phyloP scores from a whole-genome alignment of 148 eudicot species.

The Spergularia bocconei region DNA sequence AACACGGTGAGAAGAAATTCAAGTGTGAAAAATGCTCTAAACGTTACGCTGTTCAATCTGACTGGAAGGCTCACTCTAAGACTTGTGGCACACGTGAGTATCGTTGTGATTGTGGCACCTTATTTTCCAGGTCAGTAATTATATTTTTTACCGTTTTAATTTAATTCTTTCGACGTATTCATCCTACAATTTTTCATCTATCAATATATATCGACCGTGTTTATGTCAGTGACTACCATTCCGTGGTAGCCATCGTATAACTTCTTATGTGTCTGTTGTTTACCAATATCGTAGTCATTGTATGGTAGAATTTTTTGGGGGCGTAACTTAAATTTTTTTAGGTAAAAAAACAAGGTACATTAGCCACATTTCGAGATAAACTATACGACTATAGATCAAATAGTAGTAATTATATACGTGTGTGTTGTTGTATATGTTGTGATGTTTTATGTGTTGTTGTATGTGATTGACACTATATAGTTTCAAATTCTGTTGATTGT shows the following conservation, averaged over 20 bases:
- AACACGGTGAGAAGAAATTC: conserved; percentile 50
- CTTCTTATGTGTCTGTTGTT: too few species aligned
- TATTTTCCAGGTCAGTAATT: conserved; percentile 35
- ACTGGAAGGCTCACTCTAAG: conserved; percentile 53
- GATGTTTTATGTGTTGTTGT: background rate
- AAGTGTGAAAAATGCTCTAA: conserved; percentile 49
- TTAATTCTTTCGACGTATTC: background rate
- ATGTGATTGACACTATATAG: background rate
- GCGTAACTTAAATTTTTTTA: too few species aligned
- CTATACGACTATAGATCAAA: too few species aligned
- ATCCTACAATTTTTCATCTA: background rate
- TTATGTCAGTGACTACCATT: too few species aligned
- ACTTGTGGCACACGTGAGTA: conserved; percentile 50
- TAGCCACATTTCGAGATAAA: too few species aligned
- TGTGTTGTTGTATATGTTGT: background rate
- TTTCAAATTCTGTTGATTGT: background rate
- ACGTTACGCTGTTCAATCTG: conserved; percentile 50
- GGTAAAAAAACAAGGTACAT: too few species aligned
- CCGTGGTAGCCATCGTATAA: too few species aligned
- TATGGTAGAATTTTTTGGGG: too few species aligned
- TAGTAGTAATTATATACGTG: too few species aligned
- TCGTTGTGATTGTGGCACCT: conserved; percentile 47
- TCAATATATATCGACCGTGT: too few species aligned
- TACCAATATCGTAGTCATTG: too few species aligned
- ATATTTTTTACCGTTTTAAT: background rate